Conservation (phyloP, 1,284 basidiomycete species). For the Sparassis latifolia region DNA sequence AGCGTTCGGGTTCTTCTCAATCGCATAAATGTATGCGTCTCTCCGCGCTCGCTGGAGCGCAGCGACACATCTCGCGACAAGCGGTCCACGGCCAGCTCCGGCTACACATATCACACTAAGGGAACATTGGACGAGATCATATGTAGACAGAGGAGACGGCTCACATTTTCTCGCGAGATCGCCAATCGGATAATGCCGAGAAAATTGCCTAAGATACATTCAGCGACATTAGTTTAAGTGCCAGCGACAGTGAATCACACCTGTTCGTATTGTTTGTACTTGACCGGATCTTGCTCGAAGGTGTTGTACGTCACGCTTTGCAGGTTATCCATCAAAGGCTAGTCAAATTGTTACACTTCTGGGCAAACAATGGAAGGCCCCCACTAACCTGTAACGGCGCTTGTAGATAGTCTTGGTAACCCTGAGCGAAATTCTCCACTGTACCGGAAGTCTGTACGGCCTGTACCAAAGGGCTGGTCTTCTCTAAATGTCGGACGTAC, state of each 20-base stretch:
- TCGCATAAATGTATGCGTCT: constrained; percentile 73
- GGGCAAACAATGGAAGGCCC: not conserved
- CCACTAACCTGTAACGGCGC: constrained; percentile 78
- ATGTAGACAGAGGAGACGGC: constrained; percentile 14
- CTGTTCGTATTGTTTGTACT: constrained; percentile 95
- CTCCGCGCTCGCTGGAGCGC: constrained; percentile 71
- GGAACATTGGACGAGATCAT: constrained; percentile 4
- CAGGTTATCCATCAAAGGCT: constrained; percentile 97
- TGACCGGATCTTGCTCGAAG: constrained; percentile 96
- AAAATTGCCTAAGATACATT: constrained; percentile 60
- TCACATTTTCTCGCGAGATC: constrained; percentile 52
- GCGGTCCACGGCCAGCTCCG: constrained; percentile 91
- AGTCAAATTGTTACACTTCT: constrained; percentile 4
- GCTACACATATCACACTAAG: constrained; percentile 81
- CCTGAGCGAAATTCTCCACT: constrained; percentile 84
- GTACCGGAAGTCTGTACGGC: constrained; percentile 58
- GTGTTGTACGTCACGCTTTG: constrained; percentile 95
- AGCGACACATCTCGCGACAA: constrained; percentile 81
- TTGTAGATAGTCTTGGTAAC: constrained; percentile 94
- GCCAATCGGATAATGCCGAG: constrained; percentile 72
- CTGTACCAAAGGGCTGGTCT: constrained; percentile 58
- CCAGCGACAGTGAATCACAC: constrained; percentile 26
- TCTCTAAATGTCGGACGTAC: constrained; percentile 82
- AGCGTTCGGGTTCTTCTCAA: constrained; percentile 96
- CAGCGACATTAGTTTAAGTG: constrained; percentile 9